Percentiles rank a stretch among this genome's conserved stretches.
phyloP scores from a whole-genome alignment of 768 basidiomycete genomes.

The Chlorophyllum brunneum region DNA sequence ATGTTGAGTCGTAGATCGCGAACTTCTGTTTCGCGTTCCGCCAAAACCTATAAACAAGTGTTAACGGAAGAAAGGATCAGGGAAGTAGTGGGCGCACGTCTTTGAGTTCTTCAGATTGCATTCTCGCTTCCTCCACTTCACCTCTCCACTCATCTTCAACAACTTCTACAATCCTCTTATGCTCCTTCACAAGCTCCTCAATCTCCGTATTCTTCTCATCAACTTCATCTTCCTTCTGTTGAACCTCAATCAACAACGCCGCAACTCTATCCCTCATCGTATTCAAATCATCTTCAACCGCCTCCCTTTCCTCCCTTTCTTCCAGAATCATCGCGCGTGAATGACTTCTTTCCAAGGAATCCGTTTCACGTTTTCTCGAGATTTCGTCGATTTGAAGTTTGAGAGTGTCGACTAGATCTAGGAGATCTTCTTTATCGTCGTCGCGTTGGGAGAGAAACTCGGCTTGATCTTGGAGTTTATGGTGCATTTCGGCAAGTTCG shows the following conservation, averaged over 20 bases:
- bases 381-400: constrained; percentile 65
- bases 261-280: constrained; percentile 73
- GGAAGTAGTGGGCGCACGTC: constrained; percentile 44
- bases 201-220: constrained; percentile 77
- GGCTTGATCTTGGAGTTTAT: constrained; percentile 52
- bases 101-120: constrained; percentile 74
- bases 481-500: constrained; percentile 60
- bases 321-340: constrained; percentile 70
- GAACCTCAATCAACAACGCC: constrained; percentile 75
- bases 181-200: constrained; percentile 72
- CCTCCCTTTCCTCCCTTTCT: constrained; percentile 70
- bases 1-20: constrained; percentile 71
- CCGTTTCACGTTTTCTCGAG: constrained; percentile 57
- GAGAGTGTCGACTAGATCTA: constrained; percentile 61
- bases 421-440: constrained; percentile 70
- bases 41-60: constrained; percentile 49
- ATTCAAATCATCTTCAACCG: constrained; percentile 76
- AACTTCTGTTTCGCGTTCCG: constrained; percentile 77
- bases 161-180: constrained; percentile 64
- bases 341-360: constrained; percentile 65
- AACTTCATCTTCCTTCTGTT: constrained; percentile 84
- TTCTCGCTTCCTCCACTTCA: constrained; percentile 78
- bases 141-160: constrained; percentile 87
- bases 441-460: constrained; percentile 52
- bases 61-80: background rate